These are phyloP conservation scores for Cladophialophora yegresii DNA, from an alignment of 2,329 filamentous ascomycete genomes.

Conservation along the genomic window DNA sequence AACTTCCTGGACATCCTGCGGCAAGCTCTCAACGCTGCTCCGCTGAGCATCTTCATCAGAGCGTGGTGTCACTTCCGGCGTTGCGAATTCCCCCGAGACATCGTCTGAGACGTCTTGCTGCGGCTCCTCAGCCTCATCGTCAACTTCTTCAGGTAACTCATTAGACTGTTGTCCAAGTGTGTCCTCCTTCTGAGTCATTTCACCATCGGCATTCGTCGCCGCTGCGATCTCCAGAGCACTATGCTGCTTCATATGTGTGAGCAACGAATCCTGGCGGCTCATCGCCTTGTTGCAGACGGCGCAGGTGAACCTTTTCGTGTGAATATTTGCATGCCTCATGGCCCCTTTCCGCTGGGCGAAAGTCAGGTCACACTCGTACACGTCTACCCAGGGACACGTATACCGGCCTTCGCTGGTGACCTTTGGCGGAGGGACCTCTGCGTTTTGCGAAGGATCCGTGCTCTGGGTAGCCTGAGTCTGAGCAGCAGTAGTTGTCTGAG, in stretches of 20 bases:
- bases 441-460: neutral
- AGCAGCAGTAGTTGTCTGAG: neutral
- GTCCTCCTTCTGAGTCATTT: neutral
- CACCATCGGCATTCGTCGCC: neutral
- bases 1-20: neutral
- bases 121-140: neutral
- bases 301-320: slow-evolving; percentile 26
- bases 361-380: slow-evolving; percentile 26
- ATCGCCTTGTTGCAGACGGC: slow-evolving; percentile 27
- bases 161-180: neutral
- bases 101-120: slow-evolving; percentile 8
- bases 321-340: slow-evolving; percentile 24
- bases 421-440: neutral
- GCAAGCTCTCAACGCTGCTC: neutral
- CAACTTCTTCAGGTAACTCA: neutral
- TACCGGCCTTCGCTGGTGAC: slow-evolving; percentile 21
- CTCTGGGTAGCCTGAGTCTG: neutral
- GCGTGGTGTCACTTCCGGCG: slow-evolving; percentile 7
- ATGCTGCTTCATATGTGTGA: slow-evolving; percentile 27
- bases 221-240: slow-evolving; percentile 14
- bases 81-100: slow-evolving; percentile 11
- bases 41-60: neutral
- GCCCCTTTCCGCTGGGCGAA: slow-evolving; percentile 25
- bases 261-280: slow-evolving; percentile 20
- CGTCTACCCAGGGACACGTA: slow-evolving; percentile 28